phyloP scores from a whole-genome alignment of 2,329 filamentous ascomycete genomes.

The Dactylellina haptotyla region DNA sequence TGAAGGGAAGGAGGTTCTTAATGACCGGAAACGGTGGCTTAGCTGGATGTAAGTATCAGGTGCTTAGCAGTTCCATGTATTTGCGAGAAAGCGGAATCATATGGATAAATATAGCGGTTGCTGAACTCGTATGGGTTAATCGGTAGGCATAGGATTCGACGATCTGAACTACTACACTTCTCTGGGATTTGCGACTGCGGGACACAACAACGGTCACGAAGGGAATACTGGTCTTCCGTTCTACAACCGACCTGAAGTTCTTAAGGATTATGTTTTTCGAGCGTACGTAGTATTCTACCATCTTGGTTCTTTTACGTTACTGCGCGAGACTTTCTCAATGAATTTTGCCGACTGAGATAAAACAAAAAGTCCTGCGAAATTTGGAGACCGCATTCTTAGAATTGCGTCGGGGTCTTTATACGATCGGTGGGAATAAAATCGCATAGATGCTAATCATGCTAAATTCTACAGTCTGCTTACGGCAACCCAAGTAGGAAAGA shows the following conservation, averaged over 20 bases:
- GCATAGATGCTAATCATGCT: not conserved
- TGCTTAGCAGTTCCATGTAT: too few relatives aligned
- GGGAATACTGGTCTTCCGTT: slow-evolving; percentile 22
- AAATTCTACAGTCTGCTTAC: slow-evolving; percentile 1
- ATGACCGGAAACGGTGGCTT: slow-evolving; percentile 14
- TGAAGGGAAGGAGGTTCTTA: slow-evolving; percentile 3
- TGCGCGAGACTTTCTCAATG: too few relatives aligned
- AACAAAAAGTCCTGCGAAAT: not conserved
- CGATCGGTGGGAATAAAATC: too few relatives aligned
- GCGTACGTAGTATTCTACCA: not conserved
- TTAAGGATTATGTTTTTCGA: slow-evolving; percentile 35
- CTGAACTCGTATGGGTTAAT: not conserved
- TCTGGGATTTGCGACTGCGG: slow-evolving; percentile 26
- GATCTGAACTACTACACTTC: not conserved
- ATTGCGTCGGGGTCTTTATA: too few relatives aligned
- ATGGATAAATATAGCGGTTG: not conserved
- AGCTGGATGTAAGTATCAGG: slow-evolving; percentile 7
- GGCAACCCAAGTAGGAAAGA: slow-evolving; percentile 9
- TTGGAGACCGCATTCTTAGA: too few relatives aligned
- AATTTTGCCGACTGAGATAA: not conserved
- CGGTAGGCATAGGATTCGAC: not conserved
- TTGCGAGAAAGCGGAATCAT: not conserved
- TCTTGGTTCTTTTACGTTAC: too few relatives aligned
- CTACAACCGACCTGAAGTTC: slow-evolving; percentile 25
- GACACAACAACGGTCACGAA: slow-evolving; percentile 29